Evolutionary conservation across 176 grass and related monocot species (phyloP).

Genomic region (Tillandsia leiboldiana): DNA sequence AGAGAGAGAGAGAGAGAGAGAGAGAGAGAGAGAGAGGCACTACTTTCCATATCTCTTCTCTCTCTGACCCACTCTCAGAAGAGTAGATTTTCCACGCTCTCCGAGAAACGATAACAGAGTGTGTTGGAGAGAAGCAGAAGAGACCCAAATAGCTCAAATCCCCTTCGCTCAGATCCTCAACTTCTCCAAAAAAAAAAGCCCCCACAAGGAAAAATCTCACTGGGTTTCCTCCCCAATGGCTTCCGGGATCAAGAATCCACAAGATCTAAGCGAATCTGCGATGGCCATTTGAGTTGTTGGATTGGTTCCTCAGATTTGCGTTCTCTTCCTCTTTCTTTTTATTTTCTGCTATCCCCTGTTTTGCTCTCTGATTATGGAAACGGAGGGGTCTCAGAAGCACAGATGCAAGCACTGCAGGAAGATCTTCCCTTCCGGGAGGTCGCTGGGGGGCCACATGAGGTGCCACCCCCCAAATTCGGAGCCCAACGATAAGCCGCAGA

Average conservation of each 20-base stretch:
- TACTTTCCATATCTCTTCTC: background rate
- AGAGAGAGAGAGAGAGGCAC: background rate
- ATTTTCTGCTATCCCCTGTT: background rate
- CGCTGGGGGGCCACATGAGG: slow-evolving; percentile 51
- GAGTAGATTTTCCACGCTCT: background rate
- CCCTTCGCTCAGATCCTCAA: background rate
- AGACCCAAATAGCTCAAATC: background rate
- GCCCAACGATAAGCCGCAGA: slow-evolving; percentile 9
- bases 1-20: background rate
- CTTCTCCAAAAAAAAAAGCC: background rate
- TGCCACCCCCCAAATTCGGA: slow-evolving; percentile 17
- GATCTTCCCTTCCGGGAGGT: slow-evolving; percentile 31
- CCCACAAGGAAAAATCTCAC: background rate
- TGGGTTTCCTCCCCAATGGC: background rate
- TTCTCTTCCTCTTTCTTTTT: background rate
- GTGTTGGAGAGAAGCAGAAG: background rate
- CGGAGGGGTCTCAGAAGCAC: slow-evolving; percentile 18
- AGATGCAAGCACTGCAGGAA: slow-evolving; percentile 30
- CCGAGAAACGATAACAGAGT: background rate
- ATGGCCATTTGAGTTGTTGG: background rate
- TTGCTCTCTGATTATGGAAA: slow-evolving; percentile 17
- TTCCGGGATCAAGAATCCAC: background rate
- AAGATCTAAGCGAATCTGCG: background rate
- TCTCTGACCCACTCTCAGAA: background rate
- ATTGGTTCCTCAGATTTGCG: background rate